A percentile compares a stretch with the other conserved stretches of the same genome.
phyloP scores from a whole-genome alignment of 345 rosid genomes.

The Murraya paniculata region DNA sequence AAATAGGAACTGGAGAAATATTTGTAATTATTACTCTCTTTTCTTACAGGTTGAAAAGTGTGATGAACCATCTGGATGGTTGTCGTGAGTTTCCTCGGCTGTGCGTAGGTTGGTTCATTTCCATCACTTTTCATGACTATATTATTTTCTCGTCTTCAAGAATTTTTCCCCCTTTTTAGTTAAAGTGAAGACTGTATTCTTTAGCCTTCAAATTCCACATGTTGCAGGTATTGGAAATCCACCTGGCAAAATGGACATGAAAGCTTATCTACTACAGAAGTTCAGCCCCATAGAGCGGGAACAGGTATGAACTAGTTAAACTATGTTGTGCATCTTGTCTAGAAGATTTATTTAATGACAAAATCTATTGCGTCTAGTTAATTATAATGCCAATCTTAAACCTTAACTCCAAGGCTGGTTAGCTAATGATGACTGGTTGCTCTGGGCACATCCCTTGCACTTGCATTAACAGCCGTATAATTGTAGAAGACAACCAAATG shows the following conservation, averaged over 20 bases:
- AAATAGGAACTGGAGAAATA: not conserved
- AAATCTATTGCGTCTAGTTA: not conserved
- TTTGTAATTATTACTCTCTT: constrained; percentile 1
- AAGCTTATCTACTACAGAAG: constrained; percentile 84
- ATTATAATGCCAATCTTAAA: not conserved
- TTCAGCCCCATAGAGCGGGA: constrained; percentile 65
- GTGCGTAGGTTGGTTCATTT: constrained; percentile 53
- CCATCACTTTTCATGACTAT: not conserved
- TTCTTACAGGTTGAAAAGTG: constrained; percentile 71
- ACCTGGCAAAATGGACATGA: constrained; percentile 91
- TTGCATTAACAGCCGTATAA: not conserved
- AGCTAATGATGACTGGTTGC: not conserved
- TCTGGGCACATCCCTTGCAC: not conserved
- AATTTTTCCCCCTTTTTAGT: not conserved
- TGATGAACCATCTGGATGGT: constrained; percentile 69
- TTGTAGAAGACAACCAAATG: not conserved
- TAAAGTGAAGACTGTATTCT: not conserved
- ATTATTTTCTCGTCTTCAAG: not conserved
- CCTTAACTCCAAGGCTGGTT: not conserved
- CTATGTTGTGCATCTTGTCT: not conserved
- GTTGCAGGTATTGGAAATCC: constrained; percentile 81
- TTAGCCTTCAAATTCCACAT: not conserved
- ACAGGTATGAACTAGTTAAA: constrained; percentile 41
- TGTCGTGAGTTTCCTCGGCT: constrained; percentile 71
- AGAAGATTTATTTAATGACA: no score